Conservation (phyloP, 768 basidiomycete genomes). For the Hydnomerulius pinastri region DNA sequence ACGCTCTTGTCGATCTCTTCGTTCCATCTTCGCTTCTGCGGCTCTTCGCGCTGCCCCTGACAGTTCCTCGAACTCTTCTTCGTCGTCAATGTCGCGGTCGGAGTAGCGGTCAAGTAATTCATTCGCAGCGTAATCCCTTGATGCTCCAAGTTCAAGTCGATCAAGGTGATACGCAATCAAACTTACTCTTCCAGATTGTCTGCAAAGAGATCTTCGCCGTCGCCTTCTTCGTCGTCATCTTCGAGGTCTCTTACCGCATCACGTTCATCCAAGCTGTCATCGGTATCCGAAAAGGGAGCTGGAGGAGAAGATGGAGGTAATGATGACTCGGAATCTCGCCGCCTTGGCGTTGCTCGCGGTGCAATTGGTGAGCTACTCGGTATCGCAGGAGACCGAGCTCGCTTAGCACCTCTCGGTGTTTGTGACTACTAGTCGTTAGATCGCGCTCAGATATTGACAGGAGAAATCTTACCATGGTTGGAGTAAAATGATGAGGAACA, state of each 20-base stretch:
- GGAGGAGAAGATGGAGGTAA: slow-evolving; percentile 87
- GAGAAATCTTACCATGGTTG: slow-evolving; percentile 40
- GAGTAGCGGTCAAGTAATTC: slow-evolving; percentile 85
- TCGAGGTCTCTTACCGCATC: slow-evolving; percentile 65
- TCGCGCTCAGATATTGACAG: neutral
- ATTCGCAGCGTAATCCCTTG: slow-evolving; percentile 86
- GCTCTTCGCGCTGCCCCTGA: slow-evolving; percentile 71
- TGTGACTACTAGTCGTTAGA: slow-evolving; percentile 30
- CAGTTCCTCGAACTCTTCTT: slow-evolving; percentile 66
- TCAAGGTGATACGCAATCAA: slow-evolving; percentile 4
- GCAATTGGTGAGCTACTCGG: slow-evolving; percentile 52
- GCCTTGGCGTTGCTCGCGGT: slow-evolving; percentile 42
- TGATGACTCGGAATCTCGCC: slow-evolving; percentile 68
- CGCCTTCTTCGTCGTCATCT: slow-evolving; percentile 77
- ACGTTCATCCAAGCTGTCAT: slow-evolving; percentile 74
- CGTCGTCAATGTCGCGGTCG: slow-evolving; percentile 84
- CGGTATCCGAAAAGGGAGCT: slow-evolving; percentile 82
- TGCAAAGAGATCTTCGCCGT: slow-evolving; percentile 91
- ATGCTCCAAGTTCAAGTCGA: slow-evolving; percentile 4
- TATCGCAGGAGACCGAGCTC: slow-evolving; percentile 56
- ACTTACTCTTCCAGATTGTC: slow-evolving; percentile 74
- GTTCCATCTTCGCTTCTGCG: slow-evolving; percentile 86
- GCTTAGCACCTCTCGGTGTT: slow-evolving; percentile 60
- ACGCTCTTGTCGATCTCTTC: slow-evolving; percentile 77
- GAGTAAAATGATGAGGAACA: slow-evolving; percentile 10